Conservation (phyloP, 2,329 filamentous ascomycete genomes). For the Alternaria sp. region DNA sequence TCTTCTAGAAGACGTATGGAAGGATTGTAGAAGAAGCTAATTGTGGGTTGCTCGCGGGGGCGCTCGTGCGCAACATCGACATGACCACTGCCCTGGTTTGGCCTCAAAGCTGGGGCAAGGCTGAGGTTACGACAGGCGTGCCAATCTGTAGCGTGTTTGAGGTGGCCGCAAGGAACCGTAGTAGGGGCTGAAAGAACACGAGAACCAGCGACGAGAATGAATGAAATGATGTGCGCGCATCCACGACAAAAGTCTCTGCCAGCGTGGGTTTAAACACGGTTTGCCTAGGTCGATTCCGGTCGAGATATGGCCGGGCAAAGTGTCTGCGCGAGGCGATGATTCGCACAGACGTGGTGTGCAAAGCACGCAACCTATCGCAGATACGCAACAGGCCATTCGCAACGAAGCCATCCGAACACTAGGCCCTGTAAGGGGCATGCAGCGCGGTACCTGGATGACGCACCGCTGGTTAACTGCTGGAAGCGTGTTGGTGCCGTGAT, state of each 20-base stretch:
- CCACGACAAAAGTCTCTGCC: neutral
- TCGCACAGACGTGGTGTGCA: slow-evolving; percentile 24
- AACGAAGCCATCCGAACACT: slow-evolving; percentile 21
- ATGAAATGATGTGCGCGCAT: neutral
- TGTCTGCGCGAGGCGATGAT: slow-evolving; percentile 24
- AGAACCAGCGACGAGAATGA: slow-evolving; percentile 3
- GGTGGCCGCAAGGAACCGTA: slow-evolving; percentile 9
- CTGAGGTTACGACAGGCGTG: slow-evolving; percentile 39
- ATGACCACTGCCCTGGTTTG: slow-evolving; percentile 36
- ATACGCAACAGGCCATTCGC: slow-evolving; percentile 29
- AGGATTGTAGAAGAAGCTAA: slow-evolving; percentile 43
- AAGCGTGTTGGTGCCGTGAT: slow-evolving; percentile 24
- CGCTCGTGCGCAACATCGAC: slow-evolving; percentile 41
- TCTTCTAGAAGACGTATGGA: slow-evolving; percentile 49
- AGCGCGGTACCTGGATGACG: slow-evolving; percentile 46
- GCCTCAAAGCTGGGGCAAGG: slow-evolving; percentile 50
- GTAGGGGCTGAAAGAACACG: slow-evolving; percentile 1
- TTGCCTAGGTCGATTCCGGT: neutral
- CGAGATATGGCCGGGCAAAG: slow-evolving; percentile 9
- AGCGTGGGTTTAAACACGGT: neutral
- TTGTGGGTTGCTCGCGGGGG: slow-evolving; percentile 37
- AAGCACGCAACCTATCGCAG: slow-evolving; percentile 30
- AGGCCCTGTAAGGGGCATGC: slow-evolving; percentile 43
- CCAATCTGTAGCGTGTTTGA: slow-evolving; percentile 46
- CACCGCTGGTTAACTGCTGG: slow-evolving; percentile 24